Evolutionary conservation across 306 rosid species (phyloP).

Genomic region (Castanea mollissima): DNA sequence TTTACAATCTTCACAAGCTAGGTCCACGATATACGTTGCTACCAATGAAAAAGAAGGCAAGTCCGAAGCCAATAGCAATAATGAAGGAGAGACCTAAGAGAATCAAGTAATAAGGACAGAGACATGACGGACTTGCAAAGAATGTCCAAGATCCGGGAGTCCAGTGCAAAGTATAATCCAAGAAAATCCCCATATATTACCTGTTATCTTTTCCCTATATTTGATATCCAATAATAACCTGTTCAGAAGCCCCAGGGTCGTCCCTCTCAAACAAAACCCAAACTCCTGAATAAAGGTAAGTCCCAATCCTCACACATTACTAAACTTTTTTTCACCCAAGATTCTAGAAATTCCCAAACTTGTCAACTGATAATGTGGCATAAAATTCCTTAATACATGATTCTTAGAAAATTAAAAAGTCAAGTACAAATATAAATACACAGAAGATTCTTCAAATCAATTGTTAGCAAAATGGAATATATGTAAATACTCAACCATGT

Average conservation of each 20-base stretch:
- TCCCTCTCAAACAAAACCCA: not conserved
- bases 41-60: no score
- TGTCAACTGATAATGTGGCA: not conserved
- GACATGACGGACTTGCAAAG: no score
- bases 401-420: not conserved
- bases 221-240: not conserved
- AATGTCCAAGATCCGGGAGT: no score
- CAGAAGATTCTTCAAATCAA: not conserved
- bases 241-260: not conserved
- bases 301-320: no score
- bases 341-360: not conserved
- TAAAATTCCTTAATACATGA: not conserved
- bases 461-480: not conserved
- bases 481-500: not conserved
- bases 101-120: no score
- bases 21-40: no score
- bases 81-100: no score
- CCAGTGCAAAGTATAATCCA: not conserved
- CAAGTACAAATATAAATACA: not conserved
- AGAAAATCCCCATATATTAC: not conserved
- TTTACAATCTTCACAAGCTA: no score
- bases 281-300: not conserved
- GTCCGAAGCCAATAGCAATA: no score
- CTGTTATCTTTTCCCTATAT: not conserved
- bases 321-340: no score